phyloP scores from a whole-genome alignment of 2,329 filamentous ascomycete genomes.

The Alternaria consortialis region DNA sequence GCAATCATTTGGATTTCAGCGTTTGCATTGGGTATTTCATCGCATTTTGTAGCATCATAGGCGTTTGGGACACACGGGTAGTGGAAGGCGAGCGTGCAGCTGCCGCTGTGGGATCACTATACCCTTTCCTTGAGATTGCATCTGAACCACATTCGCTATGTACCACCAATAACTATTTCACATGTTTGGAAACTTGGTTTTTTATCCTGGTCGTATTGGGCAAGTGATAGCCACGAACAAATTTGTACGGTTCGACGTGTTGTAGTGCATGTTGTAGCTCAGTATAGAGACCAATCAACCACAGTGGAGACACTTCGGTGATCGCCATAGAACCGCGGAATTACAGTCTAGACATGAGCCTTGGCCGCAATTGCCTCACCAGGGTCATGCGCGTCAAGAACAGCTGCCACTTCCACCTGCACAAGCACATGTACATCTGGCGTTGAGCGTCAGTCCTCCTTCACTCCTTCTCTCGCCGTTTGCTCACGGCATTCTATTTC shows the following conservation, averaged over 20 bases:
- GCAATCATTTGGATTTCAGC: conserved; percentile 3
- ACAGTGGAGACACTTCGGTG: conserved; percentile 1
- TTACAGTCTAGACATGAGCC: conserved; percentile 1
- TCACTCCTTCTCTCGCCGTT: neutral
- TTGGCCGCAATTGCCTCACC: conserved; percentile 10
- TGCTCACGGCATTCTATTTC: neutral
- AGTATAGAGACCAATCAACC: conserved; percentile 4
- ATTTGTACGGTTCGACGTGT: neutral
- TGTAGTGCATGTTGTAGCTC: conserved; percentile 10
- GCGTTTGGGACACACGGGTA: conserved; percentile 9
- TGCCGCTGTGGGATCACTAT: conserved; percentile 2
- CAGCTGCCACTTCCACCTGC: conserved; percentile 6
- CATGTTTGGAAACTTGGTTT: neutral
- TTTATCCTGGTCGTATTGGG: too few relatives aligned
- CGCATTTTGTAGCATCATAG: conserved; percentile 23
- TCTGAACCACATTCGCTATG: conserved; percentile 15
- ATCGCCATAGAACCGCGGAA: conserved; percentile 9
- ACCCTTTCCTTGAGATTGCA: conserved; percentile 3
- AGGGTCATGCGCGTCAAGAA: conserved; percentile 12
- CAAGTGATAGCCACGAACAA: neutral
- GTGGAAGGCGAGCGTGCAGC: conserved; percentile 1
- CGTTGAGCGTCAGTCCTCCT: conserved; percentile 11
- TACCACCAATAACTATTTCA: conserved; percentile 8
- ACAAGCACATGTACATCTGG: conserved; percentile 11
- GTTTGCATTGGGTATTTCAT: conserved; percentile 8